Percentiles rank a stretch among this genome's conserved stretches.
Conservation (phyloP, 768 basidiomycete species). For the Leccinellum luteum region DNA sequence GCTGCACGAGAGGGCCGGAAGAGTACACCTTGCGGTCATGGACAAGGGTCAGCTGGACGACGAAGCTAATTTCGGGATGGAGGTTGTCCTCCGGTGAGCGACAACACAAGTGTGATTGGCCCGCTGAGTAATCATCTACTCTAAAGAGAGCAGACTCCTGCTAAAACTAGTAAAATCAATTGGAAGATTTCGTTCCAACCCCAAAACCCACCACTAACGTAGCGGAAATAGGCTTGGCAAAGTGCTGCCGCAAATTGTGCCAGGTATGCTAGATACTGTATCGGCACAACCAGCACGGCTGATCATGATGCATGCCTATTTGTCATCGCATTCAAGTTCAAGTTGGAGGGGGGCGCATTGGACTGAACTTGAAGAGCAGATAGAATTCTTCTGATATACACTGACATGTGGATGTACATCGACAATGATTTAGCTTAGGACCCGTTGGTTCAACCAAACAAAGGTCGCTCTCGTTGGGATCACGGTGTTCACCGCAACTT, state of each 20-base stretch:
- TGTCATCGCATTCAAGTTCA: slow-evolving; percentile 48
- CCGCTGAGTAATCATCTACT: too few relatives aligned
- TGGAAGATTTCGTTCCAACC: too few relatives aligned
- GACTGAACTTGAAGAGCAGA: slow-evolving; percentile 55
- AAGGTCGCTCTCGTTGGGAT: slow-evolving; percentile 52
- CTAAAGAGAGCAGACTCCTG: too few relatives aligned
- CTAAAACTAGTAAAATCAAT: too few relatives aligned
- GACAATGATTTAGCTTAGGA: background rate
- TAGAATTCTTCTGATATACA: slow-evolving; percentile 30
- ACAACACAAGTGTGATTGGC: too few relatives aligned
- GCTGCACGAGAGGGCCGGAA: slow-evolving; percentile 77
- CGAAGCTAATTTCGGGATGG: slow-evolving; percentile 83
- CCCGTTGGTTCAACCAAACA: slow-evolving; percentile 36
- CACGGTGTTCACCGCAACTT: slow-evolving; percentile 52
- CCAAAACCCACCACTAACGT: too few relatives aligned
- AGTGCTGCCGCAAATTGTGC: slow-evolving; percentile 55
- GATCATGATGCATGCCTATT: slow-evolving; percentile 40
- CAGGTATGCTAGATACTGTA: slow-evolving; percentile 48
- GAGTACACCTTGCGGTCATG: slow-evolving; percentile 87
- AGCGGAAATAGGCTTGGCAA: slow-evolving; percentile 66
- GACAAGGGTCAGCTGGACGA: slow-evolving; percentile 68
- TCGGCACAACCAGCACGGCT: slow-evolving; percentile 29
- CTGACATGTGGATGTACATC: background rate
- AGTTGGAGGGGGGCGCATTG: slow-evolving; percentile 79
- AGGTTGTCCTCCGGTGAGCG: slow-evolving; percentile 29